Evolutionary conservation across 2,329 filamentous ascomycete genomes (phyloP), one percentile per base, ranked within the genome.

Genomic region (Sporothrix curviconia): DNA sequence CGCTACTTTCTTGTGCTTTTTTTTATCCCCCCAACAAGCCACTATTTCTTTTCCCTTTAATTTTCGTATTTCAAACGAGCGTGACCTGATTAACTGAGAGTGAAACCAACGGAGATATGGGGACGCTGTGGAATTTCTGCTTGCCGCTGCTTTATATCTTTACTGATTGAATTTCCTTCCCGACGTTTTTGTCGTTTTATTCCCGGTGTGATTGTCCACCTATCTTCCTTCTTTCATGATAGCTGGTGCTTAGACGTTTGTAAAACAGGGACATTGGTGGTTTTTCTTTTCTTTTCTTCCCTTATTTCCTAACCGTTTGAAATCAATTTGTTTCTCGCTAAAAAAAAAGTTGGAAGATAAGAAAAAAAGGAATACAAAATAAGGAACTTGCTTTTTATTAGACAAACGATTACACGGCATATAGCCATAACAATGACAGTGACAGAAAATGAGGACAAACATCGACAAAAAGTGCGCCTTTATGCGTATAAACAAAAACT

Each of bases 21-120:
- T 14, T 17, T 32, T 32, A 32, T 32, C 24, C 34, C n/a, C 42
- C 34, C 32, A 19, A 25, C 28, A 25, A 14, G 32, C 22, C 14
- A 7, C 28, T 40, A 22, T 49, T 55, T 42, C 40, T 28, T n/a
- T 22, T 24, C 22, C 30, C 25, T 47, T 40, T 56, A 50, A 30
- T 56, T 17, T 51, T 44, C 46, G 44, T 44, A 50, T 57, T 57
- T 51, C 53, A 50, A 32, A 56, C 22, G 37, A 56, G 54, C 30
- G 54, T 50, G 54, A 49, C 43, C 44, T 57, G 55, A 51, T 50
- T 37, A 40, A 30, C 43, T 34, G 49, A 43, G 37, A 56, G 47
- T 24, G 40, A 46, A 47, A 37, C 30, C 40, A 25, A 25, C 28
- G 2, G 25, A 39, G 37, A 25, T 37, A 56, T 43, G 51, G 43